These are phyloP conservation scores for Colletotrichum euphorbiae DNA, from an alignment of 2,329 filamentous ascomycete species.

Conservation along the genomic window DNA sequence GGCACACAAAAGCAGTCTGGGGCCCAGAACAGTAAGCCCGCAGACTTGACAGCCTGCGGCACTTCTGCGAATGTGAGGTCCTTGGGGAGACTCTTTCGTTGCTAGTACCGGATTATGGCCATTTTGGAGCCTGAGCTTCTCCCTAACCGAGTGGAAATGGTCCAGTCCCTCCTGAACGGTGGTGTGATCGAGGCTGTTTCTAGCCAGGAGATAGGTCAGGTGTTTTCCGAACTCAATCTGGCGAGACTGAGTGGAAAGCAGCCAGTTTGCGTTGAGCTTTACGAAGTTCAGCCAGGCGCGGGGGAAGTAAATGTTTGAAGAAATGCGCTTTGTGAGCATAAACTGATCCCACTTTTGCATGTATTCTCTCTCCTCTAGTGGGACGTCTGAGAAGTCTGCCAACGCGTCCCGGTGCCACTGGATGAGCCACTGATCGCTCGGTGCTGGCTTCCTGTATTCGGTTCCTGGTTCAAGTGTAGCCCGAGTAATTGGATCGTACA, in stretches of 20 bases:
- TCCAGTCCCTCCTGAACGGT: constrained; percentile 56
- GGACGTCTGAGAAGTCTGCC: constrained; percentile 67
- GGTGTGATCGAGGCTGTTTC: constrained; percentile 59
- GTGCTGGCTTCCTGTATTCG: constrained; percentile 55
- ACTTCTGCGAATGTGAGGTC: constrained; percentile 54
- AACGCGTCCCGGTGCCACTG: constrained; percentile 70
- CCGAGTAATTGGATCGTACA: constrained; percentile 70
- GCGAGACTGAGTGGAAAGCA: constrained; percentile 60
- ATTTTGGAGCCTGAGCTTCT: constrained; percentile 42
- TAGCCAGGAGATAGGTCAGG: constrained; percentile 61
- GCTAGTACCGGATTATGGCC: constrained; percentile 9
- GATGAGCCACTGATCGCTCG: constrained; percentile 65
- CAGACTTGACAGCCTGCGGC: constrained; percentile 61
- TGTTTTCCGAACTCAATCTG: constrained; percentile 68
- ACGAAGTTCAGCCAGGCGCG: constrained; percentile 65
- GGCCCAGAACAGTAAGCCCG: constrained; percentile 60
- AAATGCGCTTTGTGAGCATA: constrained; percentile 62
- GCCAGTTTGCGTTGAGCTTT: constrained; percentile 62
- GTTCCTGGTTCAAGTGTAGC: constrained; percentile 61
- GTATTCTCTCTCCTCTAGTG: constrained; percentile 66
- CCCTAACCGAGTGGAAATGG: constrained; percentile 56
- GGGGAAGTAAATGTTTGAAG: constrained; percentile 64
- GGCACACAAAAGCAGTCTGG: constrained; percentile 60
- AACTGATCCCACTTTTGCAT: constrained; percentile 70
- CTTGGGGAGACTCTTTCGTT: constrained; percentile 47